Evolutionary conservation across 805 yeast species (phyloP), one percentile per base, ranked within the genome.

Genomic region (Metschnikowia kunwiensis): DNA sequence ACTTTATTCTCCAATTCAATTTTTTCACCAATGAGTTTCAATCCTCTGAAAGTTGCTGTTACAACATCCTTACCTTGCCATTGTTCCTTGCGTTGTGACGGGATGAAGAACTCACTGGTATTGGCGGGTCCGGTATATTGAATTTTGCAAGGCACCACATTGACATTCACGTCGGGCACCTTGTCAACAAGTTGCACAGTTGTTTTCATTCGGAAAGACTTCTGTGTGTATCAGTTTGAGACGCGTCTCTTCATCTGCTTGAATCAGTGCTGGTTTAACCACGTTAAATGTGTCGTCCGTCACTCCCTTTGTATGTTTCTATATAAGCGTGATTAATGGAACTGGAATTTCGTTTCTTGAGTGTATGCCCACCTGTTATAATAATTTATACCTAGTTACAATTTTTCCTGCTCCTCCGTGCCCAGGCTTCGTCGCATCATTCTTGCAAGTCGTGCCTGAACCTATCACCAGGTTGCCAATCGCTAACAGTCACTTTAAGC

Each of bases 21-120:
- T 4, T 36, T 27, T 16, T 33, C 35, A 5, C 53, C 53, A 11
- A 40, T 30, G 9, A 49, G 30, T 9, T 34, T 37, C 33, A 49
- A 34, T 7, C 53, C 53, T 13, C 53, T 36, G 25, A 49, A 49
- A n/a, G 33, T 34, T 11, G 50, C 45, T 7, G 35, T 27, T 9
- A 26, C 24, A 1, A 38, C 38, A 11, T 34, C 37, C 11, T n/a
- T 20, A n/a, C 22, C 40, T 6, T 34, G 32, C 17, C 27, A 38
- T 2, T 15, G 29, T 5, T 30, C 31, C 7, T 17, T 21, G 14
- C 12, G 15, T 30, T 47, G 44, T 7, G 46, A 42, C 1, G 47
- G 36, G 7, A 46, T 33, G 27, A 44, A 49, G 23, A 27, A 38
- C 7, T 36, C 34, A 7, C 20, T 17, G 1, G 49, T 42, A 18